Evolutionary conservation across 2,329 filamentous ascomycete species (phyloP).

Genomic region (Zymoseptoria brevis): DNA sequence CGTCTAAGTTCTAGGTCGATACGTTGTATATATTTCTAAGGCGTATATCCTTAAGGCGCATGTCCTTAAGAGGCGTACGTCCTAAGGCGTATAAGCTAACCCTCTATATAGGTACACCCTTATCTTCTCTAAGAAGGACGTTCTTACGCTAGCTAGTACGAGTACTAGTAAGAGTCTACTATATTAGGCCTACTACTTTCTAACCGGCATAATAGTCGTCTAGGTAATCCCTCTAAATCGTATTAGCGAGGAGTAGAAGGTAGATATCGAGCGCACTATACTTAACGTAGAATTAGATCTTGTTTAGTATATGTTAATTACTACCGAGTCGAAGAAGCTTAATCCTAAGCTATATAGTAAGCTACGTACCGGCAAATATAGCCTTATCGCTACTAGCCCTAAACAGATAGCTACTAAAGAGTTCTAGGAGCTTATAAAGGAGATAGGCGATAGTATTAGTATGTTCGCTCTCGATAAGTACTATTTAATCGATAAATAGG

Average conservation of each 20-base stretch:
- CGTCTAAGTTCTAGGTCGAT: neutral
- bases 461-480: neutral
- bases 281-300: neutral
- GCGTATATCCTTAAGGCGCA: no score
- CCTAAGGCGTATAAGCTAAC: no score
- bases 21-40: neutral
- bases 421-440: neutral
- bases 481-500: neutral
- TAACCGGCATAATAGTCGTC: neutral
- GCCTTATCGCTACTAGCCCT: neutral
- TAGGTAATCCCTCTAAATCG: neutral
- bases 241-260: neutral
- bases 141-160: neutral
- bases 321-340: neutral
- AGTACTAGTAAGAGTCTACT: neutral
- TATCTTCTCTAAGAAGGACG: neutral
- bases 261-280: neutral
- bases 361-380: neutral
- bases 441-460: neutral
- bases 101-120: neutral
- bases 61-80: no score
- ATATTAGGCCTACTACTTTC: neutral
- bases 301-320: neutral
- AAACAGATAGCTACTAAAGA: neutral
- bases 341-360: neutral